Base-by-base conservation (phyloP, 164 flowering plant species). In the Warburgia ugandensis region DNA sequence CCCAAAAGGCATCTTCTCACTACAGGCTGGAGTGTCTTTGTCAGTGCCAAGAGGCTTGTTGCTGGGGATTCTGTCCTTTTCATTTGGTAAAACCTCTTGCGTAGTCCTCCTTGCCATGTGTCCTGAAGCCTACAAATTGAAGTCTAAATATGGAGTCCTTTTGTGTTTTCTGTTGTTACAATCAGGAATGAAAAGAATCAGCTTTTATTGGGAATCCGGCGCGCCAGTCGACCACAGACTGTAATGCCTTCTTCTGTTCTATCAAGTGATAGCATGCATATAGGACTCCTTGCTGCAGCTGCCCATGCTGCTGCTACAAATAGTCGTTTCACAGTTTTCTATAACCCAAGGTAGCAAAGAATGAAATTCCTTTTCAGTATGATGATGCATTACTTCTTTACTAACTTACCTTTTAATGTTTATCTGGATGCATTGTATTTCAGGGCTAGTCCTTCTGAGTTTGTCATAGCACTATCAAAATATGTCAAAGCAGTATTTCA, bases 241-340 rank as follows among this genome's bases (percentile, higher is more conserved):
- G 86, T 80, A 55, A 78, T 86, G 84, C 95, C 95, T 30, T 86
- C 95, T 22, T 86, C 95, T 27, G 95, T 86, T 59, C 59, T 86
- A 53, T 86, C 95, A n/a, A 83, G 89, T 59, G 92, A 86, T 50
- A 84, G 95, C 66, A 86, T 86, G 95, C 95, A 84, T 65, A 79
- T 86, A 43, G 95, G 95, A 44, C 86, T 86, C 40, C 92, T 86
- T 60, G 92, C 92, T 54, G 92, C 95, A 48, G 95, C 95, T 35
- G 95, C 95, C 42, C 95, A 86, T 74, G 95, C 95, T 50, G 84
- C 95, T 45, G 78, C 89, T 8, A 86, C 95, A 30, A 83, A 79
- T 55, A 86, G 95, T 63, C 75, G 95, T 54, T 86, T 86, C 68
- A 83, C 89, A 11, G 63, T 86, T 7, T 86, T 86, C 52, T 86